Base-by-base conservation (phyloP, 164 flowering plant species). In the Aristolochia contorta region DNA sequence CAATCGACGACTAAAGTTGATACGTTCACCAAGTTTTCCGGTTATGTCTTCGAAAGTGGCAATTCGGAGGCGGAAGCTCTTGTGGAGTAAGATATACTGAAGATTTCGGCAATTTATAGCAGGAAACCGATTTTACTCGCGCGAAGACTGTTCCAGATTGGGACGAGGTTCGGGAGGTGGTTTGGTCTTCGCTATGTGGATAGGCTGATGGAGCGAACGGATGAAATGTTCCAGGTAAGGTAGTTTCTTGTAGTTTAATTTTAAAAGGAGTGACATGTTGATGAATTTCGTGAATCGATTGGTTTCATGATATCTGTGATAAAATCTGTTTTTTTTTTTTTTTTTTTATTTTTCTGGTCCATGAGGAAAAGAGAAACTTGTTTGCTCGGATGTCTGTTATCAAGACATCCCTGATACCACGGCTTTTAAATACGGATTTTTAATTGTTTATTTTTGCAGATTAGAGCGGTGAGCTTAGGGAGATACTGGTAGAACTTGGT, bases 1-100 rank as follows among this genome's bases (percentile, higher is more conserved):
- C 52, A 55, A 25, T n/a, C 52, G 13, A 41, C 66, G 46, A 30
- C 54, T 46, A 78, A 75, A 9, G 70, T 72, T 16, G 98, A 91
- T 60, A 56, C 82, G 19, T 93, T 93, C 72, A 86, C 98, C 18
- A 61, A 78, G 77, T 73, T 77, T 58, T 93, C 98, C 1, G 96
- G 98, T 1, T 93, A 93, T 68, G 73, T 93, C 19, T 93, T 93
- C 65, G 70, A 83, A 48, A 78, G 78, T 23, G 67, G 72, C 59
- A 70, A 67, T 37, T 63, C 79, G 18, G 92, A 86, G 59, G 82
- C 81, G 18, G 92, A 80, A 12, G 70, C 78, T 4, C 61, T 86
- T 20, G 47, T 67, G 0, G 83, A 78, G 16, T 89, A 93, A 71
- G 72, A 80, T 60, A 54, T 74, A 4, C 23, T 71, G 16, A 84